A percentile compares a stretch with the other conserved stretches of the same genome.
Conservation (phyloP, 164 flowering plant species). For the Macadamia integrifolia region DNA sequence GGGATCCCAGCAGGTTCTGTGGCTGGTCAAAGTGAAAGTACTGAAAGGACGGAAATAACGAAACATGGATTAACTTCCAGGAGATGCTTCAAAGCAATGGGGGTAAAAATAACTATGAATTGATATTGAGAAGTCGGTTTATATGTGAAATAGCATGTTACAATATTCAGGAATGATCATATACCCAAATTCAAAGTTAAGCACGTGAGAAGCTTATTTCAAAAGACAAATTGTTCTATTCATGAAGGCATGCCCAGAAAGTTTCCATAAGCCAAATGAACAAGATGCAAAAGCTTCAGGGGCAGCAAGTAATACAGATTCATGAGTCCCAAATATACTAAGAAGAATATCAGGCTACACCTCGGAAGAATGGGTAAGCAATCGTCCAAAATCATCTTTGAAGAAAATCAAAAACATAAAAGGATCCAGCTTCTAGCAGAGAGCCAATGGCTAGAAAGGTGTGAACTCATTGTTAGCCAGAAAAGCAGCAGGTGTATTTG, state of each 20-base stretch:
- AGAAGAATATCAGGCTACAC: not conserved
- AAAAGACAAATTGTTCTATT: not conserved
- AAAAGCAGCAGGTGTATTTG: conserved; percentile 16
- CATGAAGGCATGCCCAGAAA: not conserved
- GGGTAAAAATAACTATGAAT: conserved; percentile 2
- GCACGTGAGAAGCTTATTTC: not conserved
- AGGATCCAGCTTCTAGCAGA: not conserved
- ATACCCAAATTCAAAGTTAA: not conserved
- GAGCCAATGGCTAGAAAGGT: conserved; percentile 24
- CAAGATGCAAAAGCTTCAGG: not conserved
- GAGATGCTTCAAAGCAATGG: conserved; percentile 6
- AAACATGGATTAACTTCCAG: conserved; percentile 22
- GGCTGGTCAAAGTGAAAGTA: conserved; percentile 14
- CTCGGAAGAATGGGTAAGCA: conserved; percentile 1
- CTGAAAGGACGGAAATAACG: conserved; percentile 16
- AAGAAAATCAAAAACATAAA: conserved; percentile 1
- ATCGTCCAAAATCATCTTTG: conserved; percentile 2
- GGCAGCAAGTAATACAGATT: not conserved
- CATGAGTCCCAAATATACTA: conserved; percentile 2
- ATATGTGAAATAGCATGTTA: not conserved
- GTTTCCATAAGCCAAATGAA: conserved; percentile 9
- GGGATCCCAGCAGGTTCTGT: conserved; percentile 43
- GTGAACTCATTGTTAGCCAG: conserved; percentile 31
- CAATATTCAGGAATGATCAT: not conserved
- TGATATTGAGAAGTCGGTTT: not conserved